Base-by-base conservation (phyloP, 2,329 filamentous ascomycete genomes). In the Aureobasidium namibiae region DNA sequence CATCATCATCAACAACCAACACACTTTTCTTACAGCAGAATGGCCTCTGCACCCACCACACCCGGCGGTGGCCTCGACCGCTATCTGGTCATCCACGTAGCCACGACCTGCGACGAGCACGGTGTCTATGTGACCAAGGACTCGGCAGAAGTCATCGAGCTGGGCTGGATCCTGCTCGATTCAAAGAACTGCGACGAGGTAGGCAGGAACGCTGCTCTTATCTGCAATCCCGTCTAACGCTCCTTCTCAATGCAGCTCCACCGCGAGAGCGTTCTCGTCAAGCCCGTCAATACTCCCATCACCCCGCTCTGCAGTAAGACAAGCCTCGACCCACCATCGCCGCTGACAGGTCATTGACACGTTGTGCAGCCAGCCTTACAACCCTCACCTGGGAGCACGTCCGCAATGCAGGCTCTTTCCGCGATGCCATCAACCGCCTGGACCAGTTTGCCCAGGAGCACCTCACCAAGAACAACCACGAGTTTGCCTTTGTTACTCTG, bases 311-410 rank as follows among this genome's bases (percentile, higher is more conserved):
- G 94, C 84, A 99, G 92, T 96, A 87, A 87, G 92, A 88, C 52
- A 9, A 39, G 31, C 31, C 26, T 33, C 24, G 29, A 11, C 31
- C 48, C 52, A 11, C 45, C 44, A 21, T 29, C 59, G 29, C 57
- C 42, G 49, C 29, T 63, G 41, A n/a, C 42, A 45, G 26, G 6
- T 16, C 42, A 62, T 68, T 73, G 66, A 74, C 67, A 64, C 63
- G 18, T 62, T 34, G 56, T 70, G 65, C 73, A 96, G 92, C 94
- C 72, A 96, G 92, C 78, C 81, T 99, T 74, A 99, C 94, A 46
- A 99, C 94, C 65, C 80, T 99, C 69, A 97, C 94, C 58, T 99
- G 94, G 94, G 94, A 99, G 75, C 92, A 99, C 78, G 94, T 99
- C 73, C 89, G 92, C 73, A 95, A 92, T 75, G 92, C 94, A 73